Percentiles rank a stretch among this genome's conserved stretches.
Conservation (phyloP, 1,284 basidiomycete genomes). For the Ustilago bromivora region DNA sequence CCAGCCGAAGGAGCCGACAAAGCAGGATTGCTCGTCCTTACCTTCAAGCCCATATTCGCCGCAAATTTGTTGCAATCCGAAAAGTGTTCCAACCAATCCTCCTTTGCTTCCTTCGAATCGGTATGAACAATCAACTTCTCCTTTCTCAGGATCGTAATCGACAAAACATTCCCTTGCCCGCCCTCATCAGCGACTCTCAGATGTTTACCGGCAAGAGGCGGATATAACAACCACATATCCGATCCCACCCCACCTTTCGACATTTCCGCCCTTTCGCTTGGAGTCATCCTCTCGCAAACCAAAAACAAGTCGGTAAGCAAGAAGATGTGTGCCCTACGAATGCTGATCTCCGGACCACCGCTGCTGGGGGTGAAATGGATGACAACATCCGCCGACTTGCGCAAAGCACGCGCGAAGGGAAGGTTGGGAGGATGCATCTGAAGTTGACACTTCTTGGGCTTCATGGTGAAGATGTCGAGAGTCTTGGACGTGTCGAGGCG, state of each 20-base stretch:
- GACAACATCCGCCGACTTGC: slow-evolving; percentile 80
- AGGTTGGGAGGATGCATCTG: slow-evolving; percentile 87
- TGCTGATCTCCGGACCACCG: slow-evolving; percentile 73
- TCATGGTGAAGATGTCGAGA: slow-evolving; percentile 96
- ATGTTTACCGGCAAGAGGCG: slow-evolving; percentile 94
- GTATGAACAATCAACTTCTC: slow-evolving; percentile 81
- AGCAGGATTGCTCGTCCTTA: slow-evolving; percentile 38
- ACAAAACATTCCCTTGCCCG: slow-evolving; percentile 78
- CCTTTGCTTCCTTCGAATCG: slow-evolving; percentile 76
- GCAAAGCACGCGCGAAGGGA: slow-evolving; percentile 83
- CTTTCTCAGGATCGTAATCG: slow-evolving; percentile 87
- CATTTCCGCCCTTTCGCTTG: slow-evolving; percentile 47
- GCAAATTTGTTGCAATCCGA: slow-evolving; percentile 87
- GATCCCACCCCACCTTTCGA: slow-evolving; percentile 61
- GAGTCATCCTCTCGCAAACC: slow-evolving; percentile 73
- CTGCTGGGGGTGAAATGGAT: slow-evolving; percentile 83
- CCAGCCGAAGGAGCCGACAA: not conserved
- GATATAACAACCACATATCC: slow-evolving; percentile 94
- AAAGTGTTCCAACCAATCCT: slow-evolving; percentile 80
- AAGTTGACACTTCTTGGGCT: slow-evolving; percentile 85
- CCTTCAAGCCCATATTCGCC: slow-evolving; percentile 70
- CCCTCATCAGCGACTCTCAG: slow-evolving; percentile 73
- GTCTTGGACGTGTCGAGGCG: slow-evolving; percentile 83
- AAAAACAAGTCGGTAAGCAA: slow-evolving; percentile 92
- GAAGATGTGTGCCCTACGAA: slow-evolving; percentile 84